A percentile compares a stretch with the other conserved stretches of the same genome.
Evolutionary conservation across 78 protist species (phyloP).

Genomic region (Kipferlia bialata): DNA sequence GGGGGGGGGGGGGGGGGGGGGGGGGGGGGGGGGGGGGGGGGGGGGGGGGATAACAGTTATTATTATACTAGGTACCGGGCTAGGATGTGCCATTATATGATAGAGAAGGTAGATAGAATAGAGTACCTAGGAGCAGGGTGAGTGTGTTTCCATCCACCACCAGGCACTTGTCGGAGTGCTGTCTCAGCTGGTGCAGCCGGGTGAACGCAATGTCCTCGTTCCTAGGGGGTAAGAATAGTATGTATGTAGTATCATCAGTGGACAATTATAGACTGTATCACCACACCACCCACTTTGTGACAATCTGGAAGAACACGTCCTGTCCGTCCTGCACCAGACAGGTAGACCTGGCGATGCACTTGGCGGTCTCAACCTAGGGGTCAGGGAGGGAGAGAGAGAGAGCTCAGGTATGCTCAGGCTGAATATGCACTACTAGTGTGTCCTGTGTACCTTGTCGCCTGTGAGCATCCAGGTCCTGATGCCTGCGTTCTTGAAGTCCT

Average conservation of each 20-base stretch:
- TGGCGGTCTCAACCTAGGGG: constrained; percentile 71
- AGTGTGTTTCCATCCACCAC: constrained; percentile 68
- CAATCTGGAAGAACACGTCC: constrained; percentile 22
- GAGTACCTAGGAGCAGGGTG: too few relatives aligned
- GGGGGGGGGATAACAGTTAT: too few relatives aligned
- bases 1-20: too few relatives aligned
- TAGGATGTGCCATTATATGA: too few relatives aligned
- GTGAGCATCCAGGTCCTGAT: constrained; percentile 88
- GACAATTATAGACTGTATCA: too few relatives aligned
- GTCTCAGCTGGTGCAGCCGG: constrained; percentile 33
- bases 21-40: too few relatives aligned
- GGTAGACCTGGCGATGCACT: constrained; percentile 66
- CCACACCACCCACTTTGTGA: background rate
- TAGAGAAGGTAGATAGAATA: too few relatives aligned
- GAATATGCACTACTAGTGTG: background rate
- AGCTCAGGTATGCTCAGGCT: too few relatives aligned
- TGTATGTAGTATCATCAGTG: background rate
- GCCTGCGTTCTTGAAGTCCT: constrained; percentile 64
- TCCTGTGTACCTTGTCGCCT: constrained; percentile 52
- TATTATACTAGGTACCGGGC: too few relatives aligned
- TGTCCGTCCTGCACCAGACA: constrained; percentile 49
- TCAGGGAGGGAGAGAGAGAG: too few relatives aligned
- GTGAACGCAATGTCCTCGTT: constrained; percentile 15
- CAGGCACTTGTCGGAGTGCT: constrained; percentile 39
- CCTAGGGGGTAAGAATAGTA: too few relatives aligned